Evolutionary conservation across 2,329 filamentous ascomycete species (phyloP).

Genomic region (Botryotinia globosa): DNA sequence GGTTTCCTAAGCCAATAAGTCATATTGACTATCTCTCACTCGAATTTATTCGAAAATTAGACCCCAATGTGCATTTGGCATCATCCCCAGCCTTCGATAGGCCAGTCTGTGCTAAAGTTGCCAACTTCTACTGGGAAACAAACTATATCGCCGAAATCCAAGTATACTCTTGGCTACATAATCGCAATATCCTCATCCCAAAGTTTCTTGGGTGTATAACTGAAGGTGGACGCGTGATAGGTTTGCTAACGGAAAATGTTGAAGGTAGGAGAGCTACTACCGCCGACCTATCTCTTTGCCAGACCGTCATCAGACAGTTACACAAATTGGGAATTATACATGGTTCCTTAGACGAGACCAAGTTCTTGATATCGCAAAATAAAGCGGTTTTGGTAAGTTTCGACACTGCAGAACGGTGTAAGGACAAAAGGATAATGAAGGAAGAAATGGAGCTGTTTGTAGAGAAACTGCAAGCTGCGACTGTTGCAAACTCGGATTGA

Average conservation of each 20-base stretch:
- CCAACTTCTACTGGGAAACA: not conserved
- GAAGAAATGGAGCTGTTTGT: slow-evolving; percentile 12
- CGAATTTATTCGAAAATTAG: slow-evolving; percentile 23
- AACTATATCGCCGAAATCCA: slow-evolving; percentile 23
- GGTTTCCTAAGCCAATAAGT: slow-evolving; percentile 36
- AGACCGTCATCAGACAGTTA: slow-evolving; percentile 33
- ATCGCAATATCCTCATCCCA: slow-evolving; percentile 34
- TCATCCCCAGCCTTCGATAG: slow-evolving; percentile 24
- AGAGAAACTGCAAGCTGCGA: slow-evolving; percentile 6
- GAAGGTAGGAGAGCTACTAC: slow-evolving; percentile 32
- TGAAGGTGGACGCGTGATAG: not conserved
- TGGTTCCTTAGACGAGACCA: slow-evolving; percentile 42
- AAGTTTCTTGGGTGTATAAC: slow-evolving; percentile 38
- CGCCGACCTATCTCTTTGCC: slow-evolving; percentile 37
- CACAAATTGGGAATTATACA: slow-evolving; percentile 41
- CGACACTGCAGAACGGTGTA: slow-evolving; percentile 29
- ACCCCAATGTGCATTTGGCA: slow-evolving; percentile 24
- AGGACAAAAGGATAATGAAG: slow-evolving; percentile 11
- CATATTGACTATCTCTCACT: slow-evolving; percentile 41
- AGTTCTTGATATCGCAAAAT: slow-evolving; percentile 39
- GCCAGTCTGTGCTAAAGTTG: slow-evolving; percentile 17
- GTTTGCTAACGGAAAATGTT: slow-evolving; percentile 34
- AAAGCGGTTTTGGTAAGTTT: slow-evolving; percentile 41
- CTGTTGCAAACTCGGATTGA: not conserved
- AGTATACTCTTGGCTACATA: slow-evolving; percentile 31